Evolutionary conservation across 2,329 filamentous ascomycete species (phyloP).

Genomic region (Alternaria ethzedia): DNA sequence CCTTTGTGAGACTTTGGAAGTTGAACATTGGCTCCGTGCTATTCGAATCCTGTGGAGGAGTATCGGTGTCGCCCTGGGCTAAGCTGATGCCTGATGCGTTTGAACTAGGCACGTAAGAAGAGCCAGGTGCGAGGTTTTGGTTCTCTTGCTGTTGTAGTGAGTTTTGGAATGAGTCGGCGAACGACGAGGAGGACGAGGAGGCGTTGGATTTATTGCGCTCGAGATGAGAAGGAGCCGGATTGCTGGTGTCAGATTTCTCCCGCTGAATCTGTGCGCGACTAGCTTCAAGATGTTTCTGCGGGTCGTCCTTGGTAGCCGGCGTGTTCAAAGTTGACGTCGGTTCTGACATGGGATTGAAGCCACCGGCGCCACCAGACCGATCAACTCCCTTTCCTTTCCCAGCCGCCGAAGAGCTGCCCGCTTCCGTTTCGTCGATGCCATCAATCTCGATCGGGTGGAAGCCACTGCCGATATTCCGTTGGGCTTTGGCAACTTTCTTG

Average conservation of each 20-base stretch:
- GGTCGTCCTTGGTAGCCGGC: conserved; percentile 41
- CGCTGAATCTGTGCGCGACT: conserved; percentile 52
- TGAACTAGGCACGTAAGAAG: conserved; percentile 58
- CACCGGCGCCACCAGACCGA: conserved; percentile 46
- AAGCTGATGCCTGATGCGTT: conserved; percentile 61
- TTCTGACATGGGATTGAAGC: conserved; percentile 52
- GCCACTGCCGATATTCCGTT: conserved; percentile 64
- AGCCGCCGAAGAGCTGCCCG: conserved; percentile 38
- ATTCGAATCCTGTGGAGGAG: conserved; percentile 49
- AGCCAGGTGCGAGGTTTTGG: conserved; percentile 46
- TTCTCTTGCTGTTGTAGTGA: conserved; percentile 35
- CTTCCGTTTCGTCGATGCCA: conserved; percentile 29
- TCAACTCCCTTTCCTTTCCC: conserved; percentile 58
- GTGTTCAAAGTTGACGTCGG: conserved; percentile 52
- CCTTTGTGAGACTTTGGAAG: conserved; percentile 83
- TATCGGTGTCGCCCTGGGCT: conserved; percentile 38
- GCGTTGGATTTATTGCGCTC: conserved; percentile 81
- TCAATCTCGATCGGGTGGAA: conserved; percentile 63
- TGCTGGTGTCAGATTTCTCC: conserved; percentile 43
- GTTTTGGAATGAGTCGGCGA: conserved; percentile 67
- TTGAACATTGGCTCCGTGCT: conserved; percentile 85
- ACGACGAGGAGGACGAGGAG: conserved; percentile 81
- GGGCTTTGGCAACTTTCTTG: conserved; percentile 72
- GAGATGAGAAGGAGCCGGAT: conserved; percentile 53
- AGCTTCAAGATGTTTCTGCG: conserved; percentile 56